phyloP scores from a whole-genome alignment of 2,329 filamentous ascomycete genomes.

The Mycosphaerella arachidis region DNA sequence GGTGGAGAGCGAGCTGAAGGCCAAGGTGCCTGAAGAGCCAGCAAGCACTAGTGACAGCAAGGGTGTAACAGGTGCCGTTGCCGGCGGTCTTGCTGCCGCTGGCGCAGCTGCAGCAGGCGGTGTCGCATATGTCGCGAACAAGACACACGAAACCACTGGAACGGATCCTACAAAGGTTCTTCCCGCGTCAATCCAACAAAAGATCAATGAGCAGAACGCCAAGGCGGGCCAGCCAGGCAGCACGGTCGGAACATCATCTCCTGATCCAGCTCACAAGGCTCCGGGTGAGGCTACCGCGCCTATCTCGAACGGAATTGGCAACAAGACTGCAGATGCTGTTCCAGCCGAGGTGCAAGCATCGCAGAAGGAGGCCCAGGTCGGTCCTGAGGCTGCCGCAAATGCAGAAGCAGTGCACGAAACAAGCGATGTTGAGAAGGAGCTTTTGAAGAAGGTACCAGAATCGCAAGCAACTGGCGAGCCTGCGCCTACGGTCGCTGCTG shows the following conservation, averaged over 20 bases:
- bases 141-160: conserved; percentile 38
- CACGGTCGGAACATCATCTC: conserved; percentile 1
- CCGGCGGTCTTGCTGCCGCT: conserved; percentile 35
- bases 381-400: conserved; percentile 68
- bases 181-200: conserved; percentile 42
- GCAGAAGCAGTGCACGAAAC: conserved; percentile 69
- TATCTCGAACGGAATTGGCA: not conserved
- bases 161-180: conserved; percentile 46
- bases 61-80: conserved; percentile 40
- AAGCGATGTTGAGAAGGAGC: conserved; percentile 67
- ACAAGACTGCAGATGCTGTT: conserved; percentile 17
- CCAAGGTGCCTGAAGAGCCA: conserved; percentile 52
- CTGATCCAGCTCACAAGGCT: not conserved
- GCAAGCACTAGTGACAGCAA: conserved; percentile 25
- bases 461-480: conserved; percentile 42
- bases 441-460: conserved; percentile 56
- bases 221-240: not conserved
- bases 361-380: conserved; percentile 36
- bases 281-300: not conserved
- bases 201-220: conserved; percentile 32
- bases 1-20: conserved; percentile 66
- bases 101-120: conserved; percentile 31
- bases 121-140: conserved; percentile 36
- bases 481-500: conserved; percentile 39
- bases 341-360: conserved; percentile 28